phyloP scores from a whole-genome alignment of 257 asterid genomes.

The Voacanga thouarsii region DNA sequence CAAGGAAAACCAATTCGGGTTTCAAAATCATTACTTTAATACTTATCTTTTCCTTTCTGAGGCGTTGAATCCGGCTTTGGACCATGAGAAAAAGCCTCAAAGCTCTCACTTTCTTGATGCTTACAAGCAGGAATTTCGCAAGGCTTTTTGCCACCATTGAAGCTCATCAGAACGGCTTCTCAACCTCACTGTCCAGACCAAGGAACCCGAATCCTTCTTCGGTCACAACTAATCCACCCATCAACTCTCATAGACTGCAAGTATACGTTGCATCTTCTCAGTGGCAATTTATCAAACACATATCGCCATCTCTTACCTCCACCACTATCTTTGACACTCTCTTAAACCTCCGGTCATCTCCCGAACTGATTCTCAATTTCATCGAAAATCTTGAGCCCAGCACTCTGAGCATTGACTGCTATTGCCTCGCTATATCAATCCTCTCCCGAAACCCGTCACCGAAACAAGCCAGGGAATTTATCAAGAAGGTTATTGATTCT shows the following conservation, averaged over 20 bases:
- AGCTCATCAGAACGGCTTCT: slow-evolving; percentile 14
- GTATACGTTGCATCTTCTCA: slow-evolving; percentile 37
- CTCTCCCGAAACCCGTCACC: slow-evolving; percentile 46
- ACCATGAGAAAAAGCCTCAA: slow-evolving; percentile 11
- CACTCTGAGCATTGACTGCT: slow-evolving; percentile 33
- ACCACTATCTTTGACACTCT: slow-evolving; percentile 36
- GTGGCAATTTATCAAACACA: slow-evolving; percentile 62
- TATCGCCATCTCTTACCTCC: slow-evolving; percentile 33
- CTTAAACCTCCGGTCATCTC: slow-evolving; percentile 40
- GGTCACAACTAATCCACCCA: slow-evolving; percentile 10
- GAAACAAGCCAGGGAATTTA: slow-evolving; percentile 22
- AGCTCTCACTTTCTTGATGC: slow-evolving; percentile 6
- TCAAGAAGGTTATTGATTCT: slow-evolving; percentile 23
- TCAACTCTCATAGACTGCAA: slow-evolving; percentile 13
- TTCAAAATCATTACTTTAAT: neutral
- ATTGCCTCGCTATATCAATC: slow-evolving; percentile 44
- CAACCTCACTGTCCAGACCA: slow-evolving; percentile 17
- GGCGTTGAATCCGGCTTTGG: neutral
- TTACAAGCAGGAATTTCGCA: slow-evolving; percentile 15
- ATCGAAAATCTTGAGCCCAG: slow-evolving; percentile 25
- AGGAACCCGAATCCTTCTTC: neutral
- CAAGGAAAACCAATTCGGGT: too few species aligned
- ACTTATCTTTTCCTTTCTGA: neutral
- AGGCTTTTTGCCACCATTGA: slow-evolving; percentile 2
- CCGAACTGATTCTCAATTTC: slow-evolving; percentile 29